Evolutionary conservation across 2,329 filamentous ascomycete genomes (phyloP).

Genomic region (Didymosphaeria variabile): DNA sequence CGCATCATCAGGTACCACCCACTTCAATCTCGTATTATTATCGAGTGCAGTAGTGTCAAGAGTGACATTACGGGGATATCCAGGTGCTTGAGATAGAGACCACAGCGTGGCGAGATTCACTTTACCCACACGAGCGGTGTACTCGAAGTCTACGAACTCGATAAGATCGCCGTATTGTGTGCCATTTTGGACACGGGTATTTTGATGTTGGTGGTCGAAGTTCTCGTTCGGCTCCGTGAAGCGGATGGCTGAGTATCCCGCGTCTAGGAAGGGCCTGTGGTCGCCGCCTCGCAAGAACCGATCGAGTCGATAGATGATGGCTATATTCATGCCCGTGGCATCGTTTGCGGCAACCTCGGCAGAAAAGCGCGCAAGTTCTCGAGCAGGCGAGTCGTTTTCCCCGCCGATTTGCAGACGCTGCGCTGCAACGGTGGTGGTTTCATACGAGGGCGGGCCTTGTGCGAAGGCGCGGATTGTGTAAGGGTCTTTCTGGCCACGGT

Average conservation of each 20-base stretch:
- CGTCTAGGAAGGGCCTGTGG: slow-evolving; percentile 63
- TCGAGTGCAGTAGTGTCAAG: slow-evolving; percentile 57
- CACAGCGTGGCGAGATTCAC: slow-evolving; percentile 66
- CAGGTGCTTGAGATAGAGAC: slow-evolving; percentile 63
- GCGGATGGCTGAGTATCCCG: slow-evolving; percentile 64
- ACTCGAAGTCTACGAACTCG: slow-evolving; percentile 67
- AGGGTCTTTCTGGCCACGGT: slow-evolving; percentile 57
- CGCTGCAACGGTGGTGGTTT: slow-evolving; percentile 50
- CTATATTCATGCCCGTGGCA: slow-evolving; percentile 64
- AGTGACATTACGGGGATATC: slow-evolving; percentile 59
- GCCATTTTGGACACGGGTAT: slow-evolving; percentile 59
- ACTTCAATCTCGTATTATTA: slow-evolving; percentile 62
- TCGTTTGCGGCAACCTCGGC: slow-evolving; percentile 63
- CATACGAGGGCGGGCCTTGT: slow-evolving; percentile 58
- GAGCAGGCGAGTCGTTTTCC: slow-evolving; percentile 65
- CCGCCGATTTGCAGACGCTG: slow-evolving; percentile 53
- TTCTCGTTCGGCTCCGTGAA: slow-evolving; percentile 68
- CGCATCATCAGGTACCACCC: slow-evolving; percentile 54
- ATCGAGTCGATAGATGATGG: slow-evolving; percentile 65
- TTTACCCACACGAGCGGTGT: slow-evolving; percentile 61
- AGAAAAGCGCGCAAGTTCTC: slow-evolving; percentile 64
- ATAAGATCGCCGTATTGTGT: slow-evolving; percentile 64
- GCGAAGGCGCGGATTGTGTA: slow-evolving; percentile 65
- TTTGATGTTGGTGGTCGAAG: slow-evolving; percentile 67
- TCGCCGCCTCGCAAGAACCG: slow-evolving; percentile 66